Conservation (phyloP, 2,329 filamentous ascomycete species). For the Botrytis medusae region DNA sequence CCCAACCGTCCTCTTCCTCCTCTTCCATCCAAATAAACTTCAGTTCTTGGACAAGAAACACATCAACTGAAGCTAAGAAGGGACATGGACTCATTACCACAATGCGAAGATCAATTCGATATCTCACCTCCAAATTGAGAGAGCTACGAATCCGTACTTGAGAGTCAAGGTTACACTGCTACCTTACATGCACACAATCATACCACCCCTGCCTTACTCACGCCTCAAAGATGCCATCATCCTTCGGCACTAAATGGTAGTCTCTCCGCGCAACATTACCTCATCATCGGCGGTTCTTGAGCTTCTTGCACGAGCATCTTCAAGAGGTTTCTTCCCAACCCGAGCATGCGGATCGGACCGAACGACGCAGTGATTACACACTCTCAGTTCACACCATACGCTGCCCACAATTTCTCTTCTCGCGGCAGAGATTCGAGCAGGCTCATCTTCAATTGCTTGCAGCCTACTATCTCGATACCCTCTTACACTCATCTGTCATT, state of each 20-base stretch:
- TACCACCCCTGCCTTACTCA: not conserved
- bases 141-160: constrained; percentile 3
- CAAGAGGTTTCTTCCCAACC: not conserved
- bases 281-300: not conserved
- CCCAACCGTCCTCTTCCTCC: constrained; percentile 63
- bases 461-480: constrained; percentile 15
- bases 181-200: not conserved
- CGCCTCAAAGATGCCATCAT: not conserved
- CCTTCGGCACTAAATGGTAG: not conserved
- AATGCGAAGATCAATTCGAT: not conserved
- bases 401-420: constrained; percentile 1
- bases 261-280: not conserved
- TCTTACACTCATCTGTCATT: not conserved
- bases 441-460: constrained; percentile 11
- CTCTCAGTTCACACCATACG: not conserved
- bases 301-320: not conserved
- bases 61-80: not conserved
- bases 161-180: constrained; percentile 3
- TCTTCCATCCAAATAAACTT: constrained; percentile 52
- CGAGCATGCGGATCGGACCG: not conserved
- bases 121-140: not conserved
- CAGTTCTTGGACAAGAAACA: not conserved
- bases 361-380: not conserved
- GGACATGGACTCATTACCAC: not conserved
- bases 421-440: constrained; percentile 14